Evolutionary conservation across 2,329 filamentous ascomycete genomes (phyloP).

Genomic region (Lachnellula occidentalis): DNA sequence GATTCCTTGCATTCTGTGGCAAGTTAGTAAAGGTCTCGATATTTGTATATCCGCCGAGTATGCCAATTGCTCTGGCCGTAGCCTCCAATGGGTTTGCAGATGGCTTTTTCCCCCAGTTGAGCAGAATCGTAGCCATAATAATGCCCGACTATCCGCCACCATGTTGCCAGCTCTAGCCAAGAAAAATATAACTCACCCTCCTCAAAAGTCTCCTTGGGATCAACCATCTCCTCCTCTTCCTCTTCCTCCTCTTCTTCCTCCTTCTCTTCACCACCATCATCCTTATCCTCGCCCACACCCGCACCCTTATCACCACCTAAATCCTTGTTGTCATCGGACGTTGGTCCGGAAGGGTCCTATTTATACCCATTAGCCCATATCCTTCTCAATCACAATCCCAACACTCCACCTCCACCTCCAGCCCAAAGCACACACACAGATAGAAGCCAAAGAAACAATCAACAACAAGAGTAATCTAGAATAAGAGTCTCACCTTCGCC

Average conservation of each 20-base stretch:
- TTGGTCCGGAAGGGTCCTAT: conserved; percentile 10
- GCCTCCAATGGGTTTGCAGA: not conserved
- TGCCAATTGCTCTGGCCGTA: not conserved
- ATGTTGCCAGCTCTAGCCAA: not conserved
- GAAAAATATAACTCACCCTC: conserved; percentile 65
- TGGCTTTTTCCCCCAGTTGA: not conserved
- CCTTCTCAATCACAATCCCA: not conserved
- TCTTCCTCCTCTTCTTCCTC: conserved; percentile 55
- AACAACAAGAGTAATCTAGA: not conserved
- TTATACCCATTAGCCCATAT: not conserved
- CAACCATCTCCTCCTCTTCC: conserved; percentile 72
- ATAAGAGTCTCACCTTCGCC: conserved; percentile 31
- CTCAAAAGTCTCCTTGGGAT: conserved; percentile 82
- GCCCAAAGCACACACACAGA: not conserved
- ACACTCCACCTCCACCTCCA: not conserved
- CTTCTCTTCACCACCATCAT: conserved; percentile 34
- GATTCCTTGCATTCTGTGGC: conserved; percentile 81
- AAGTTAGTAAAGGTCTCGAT: conserved; percentile 17
- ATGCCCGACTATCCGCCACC: not conserved
- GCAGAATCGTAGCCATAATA: too few species aligned
- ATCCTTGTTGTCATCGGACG: conserved; percentile 22
- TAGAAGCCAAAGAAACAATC: not conserved
- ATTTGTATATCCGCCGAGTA: not conserved
- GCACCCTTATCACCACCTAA: conserved; percentile 35
- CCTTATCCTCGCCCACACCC: conserved; percentile 39